These are phyloP conservation scores for Rhynchosporium graminicola DNA, from an alignment of 2,329 filamentous ascomycete species.

Conservation along the genomic window DNA sequence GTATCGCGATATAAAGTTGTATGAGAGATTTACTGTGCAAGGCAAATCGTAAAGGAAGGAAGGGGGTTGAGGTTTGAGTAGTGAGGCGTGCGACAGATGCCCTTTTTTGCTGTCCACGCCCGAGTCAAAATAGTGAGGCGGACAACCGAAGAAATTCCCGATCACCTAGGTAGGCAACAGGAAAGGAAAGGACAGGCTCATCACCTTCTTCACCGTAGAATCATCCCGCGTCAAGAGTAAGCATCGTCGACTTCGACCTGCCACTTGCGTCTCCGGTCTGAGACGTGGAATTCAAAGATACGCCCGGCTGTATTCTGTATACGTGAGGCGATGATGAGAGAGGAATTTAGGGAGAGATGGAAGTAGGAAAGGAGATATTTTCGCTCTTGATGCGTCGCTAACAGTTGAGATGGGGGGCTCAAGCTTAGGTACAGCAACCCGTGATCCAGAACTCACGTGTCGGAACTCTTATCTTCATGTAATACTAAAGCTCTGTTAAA, in stretches of 20 bases:
- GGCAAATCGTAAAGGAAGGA: slow-evolving; percentile 1
- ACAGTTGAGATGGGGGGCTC: background rate
- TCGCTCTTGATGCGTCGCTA: background rate
- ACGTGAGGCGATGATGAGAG: background rate
- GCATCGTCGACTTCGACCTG: slow-evolving; percentile 3
- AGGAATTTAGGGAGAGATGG: background rate
- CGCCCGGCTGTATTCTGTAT: background rate
- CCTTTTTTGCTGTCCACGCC: background rate
- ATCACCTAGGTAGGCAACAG: slow-evolving; percentile 19
- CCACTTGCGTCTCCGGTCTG: background rate
- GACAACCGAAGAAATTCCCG: slow-evolving; percentile 25
- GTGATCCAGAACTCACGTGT: background rate
- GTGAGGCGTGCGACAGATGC: slow-evolving; percentile 18
- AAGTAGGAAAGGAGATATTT: background rate
- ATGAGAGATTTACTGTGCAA: slow-evolving; percentile 7
- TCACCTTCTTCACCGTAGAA: background rate
- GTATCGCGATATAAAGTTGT: background rate
- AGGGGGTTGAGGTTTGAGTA: slow-evolving; percentile 6
- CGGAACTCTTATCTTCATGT: too few relatives aligned
- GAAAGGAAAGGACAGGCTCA: background rate
- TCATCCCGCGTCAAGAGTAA: slow-evolving; percentile 8
- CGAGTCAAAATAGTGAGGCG: slow-evolving; percentile 26
- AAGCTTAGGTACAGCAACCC: background rate
- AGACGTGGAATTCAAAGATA: background rate
- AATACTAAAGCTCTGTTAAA: too few relatives aligned